Evolutionary conservation across 345 rosid species (phyloP).

Genomic region (Geranium brycei): DNA sequence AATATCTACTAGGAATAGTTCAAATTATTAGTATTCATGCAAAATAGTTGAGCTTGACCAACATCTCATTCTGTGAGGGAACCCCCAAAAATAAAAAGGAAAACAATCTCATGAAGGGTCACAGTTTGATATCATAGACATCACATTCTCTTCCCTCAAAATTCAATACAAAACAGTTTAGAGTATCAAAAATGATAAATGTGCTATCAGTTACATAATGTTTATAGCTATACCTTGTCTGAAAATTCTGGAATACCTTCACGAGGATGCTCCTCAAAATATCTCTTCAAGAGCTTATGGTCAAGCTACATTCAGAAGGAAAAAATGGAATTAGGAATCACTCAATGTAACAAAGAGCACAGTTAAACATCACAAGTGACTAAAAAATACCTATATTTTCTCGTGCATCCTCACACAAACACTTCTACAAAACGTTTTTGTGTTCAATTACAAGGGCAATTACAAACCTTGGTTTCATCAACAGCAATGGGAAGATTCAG

Average conservation of each 20-base stretch:
- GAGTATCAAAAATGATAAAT: background rate
- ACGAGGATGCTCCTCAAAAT: constrained; percentile 54
- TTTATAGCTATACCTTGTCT: constrained; percentile 50
- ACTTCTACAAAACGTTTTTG: constrained; percentile 5
- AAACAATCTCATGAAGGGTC: too few relatives aligned
- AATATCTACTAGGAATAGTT: background rate
- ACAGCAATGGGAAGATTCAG: constrained; percentile 81
- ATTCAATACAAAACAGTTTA: background rate
- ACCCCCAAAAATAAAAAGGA: too few relatives aligned
- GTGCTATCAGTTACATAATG: constrained; percentile 3
- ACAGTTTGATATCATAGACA: too few relatives aligned
- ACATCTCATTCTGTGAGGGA: too few relatives aligned
- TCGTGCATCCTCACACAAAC: background rate
- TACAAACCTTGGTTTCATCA: constrained; percentile 73
- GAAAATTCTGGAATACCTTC: constrained; percentile 68
- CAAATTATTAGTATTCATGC: background rate
- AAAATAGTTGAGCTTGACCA: too few relatives aligned
- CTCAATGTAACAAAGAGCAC: background rate
- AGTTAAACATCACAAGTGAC: background rate
- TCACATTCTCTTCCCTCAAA: too few relatives aligned
- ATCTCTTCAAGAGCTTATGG: constrained; percentile 56
- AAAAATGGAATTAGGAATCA: background rate
- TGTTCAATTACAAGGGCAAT: background rate
- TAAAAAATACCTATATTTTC: background rate
- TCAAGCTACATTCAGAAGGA: constrained; percentile 54